Percentiles rank a stretch among this genome's conserved stretches.
These are phyloP conservation scores for Corniculantispora saksenae DNA, from an alignment of 2,329 filamentous ascomycete species.

Conservation along the genomic window DNA sequence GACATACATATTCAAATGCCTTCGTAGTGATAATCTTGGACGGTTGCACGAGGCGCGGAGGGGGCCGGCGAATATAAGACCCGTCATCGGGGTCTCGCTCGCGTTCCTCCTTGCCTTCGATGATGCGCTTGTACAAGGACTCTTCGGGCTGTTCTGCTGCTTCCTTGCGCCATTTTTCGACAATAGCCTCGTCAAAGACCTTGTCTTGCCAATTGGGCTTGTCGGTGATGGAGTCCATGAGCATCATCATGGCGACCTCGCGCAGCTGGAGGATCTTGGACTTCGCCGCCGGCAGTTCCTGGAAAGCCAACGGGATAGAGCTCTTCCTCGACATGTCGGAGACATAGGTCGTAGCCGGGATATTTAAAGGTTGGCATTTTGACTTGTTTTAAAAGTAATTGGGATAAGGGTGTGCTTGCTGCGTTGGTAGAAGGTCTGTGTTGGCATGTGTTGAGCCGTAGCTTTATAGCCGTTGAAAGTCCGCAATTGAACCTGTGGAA, in stretches of 20 bases:
- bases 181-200: conserved; percentile 28
- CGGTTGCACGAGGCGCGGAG: conserved; percentile 13
- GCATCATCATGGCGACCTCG: conserved; percentile 29
- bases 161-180: conserved; percentile 29
- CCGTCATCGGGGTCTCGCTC: no score
- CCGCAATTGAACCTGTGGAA: background rate
- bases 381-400: background rate
- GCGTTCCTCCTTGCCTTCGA: conserved; percentile 19
- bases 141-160: conserved; percentile 17
- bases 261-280: conserved; percentile 20
- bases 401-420: background rate
- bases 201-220: conserved; percentile 31
- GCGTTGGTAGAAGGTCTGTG: background rate
- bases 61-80: no score
- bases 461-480: background rate
- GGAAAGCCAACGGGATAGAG: conserved; percentile 18
- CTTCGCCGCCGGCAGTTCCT: background rate
- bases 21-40: conserved; percentile 17
- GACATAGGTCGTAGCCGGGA: background rate
- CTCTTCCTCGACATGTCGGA: background rate
- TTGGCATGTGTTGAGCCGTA: background rate
- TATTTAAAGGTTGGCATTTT: background rate
- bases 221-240: conserved; percentile 31
- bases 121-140: conserved; percentile 17
- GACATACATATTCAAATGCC: conserved; percentile 38